These are phyloP conservation scores for Silybum marianum DNA, from an alignment of 129 eudicot genomes.

Conservation along the genomic window DNA sequence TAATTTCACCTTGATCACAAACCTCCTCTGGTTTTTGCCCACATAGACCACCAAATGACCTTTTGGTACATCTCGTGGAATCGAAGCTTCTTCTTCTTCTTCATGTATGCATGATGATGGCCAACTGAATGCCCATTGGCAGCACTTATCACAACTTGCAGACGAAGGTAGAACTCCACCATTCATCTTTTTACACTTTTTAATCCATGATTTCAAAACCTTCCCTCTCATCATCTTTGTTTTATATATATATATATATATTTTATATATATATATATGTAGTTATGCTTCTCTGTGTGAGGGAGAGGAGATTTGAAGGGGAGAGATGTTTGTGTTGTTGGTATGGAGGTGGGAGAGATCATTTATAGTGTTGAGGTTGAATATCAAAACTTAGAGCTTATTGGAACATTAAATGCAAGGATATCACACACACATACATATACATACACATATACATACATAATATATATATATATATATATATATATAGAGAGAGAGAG, in stretches of 20 bases:
- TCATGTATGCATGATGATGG: constrained; percentile 38
- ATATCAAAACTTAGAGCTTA: constrained; percentile 35
- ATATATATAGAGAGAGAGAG: constrained; percentile 7
- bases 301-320: constrained; percentile 6
- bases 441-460: constrained; percentile 1
- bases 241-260: background rate
- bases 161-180: constrained; percentile 40
- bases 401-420: constrained; percentile 37
- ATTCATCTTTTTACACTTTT: constrained; percentile 51
- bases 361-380: constrained; percentile 42
- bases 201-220: constrained; percentile 42
- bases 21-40: constrained; percentile 48
- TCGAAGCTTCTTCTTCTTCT: constrained; percentile 43
- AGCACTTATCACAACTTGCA: constrained; percentile 40
- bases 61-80: constrained; percentile 58
- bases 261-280: background rate
- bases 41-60: constrained; percentile 65
- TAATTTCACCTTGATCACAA: constrained; percentile 50
- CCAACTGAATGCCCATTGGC: constrained; percentile 50
- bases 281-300: constrained; percentile 2
- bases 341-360: constrained; percentile 31
- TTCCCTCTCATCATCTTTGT: constrained; percentile 41
- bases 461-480: constrained; percentile 7
- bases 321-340: constrained; percentile 26
- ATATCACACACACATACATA: background rate